A percentile compares a stretch with the other conserved stretches of the same genome.
Conservation (phyloP, 2,329 filamentous ascomycete genomes). For the Trichophyton rubrum region DNA sequence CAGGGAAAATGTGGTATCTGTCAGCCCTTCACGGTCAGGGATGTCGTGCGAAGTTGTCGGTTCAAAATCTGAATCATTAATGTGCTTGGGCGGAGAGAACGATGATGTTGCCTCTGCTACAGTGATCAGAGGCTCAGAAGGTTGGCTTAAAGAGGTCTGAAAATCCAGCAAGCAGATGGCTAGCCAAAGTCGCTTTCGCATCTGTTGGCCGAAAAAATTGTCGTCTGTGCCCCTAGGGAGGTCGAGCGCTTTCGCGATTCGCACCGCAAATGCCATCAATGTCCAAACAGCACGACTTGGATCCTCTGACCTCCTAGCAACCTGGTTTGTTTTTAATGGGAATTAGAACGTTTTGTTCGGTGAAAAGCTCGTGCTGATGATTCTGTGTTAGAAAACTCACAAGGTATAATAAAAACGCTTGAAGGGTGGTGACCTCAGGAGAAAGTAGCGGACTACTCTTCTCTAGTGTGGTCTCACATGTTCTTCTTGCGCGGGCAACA, state of each 20-base stretch:
- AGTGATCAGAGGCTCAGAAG: background rate
- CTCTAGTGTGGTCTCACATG: background rate
- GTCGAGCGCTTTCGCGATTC: background rate
- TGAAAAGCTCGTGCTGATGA: background rate
- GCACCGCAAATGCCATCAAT: background rate
- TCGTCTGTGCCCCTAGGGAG: background rate
- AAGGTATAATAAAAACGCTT: background rate
- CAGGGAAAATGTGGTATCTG: background rate
- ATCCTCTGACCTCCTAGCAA: background rate
- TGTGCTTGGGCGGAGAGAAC: background rate
- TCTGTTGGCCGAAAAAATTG: background rate
- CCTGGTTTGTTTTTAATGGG: background rate
- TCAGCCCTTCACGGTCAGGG: background rate
- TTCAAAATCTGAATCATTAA: background rate
- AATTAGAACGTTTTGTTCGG: background rate
- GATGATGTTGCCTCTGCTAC: background rate
- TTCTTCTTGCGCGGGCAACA: background rate
- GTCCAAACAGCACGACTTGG: background rate
- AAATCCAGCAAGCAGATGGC: background rate
- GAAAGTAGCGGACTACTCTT: background rate
- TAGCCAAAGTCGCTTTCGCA: background rate
- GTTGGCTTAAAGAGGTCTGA: background rate
- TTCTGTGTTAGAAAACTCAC: background rate
- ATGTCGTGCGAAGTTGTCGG: background rate
- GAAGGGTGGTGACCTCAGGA: background rate